Conservation (phyloP, 495 filamentous ascomycete genomes). For the Echria macrotheca region DNA sequence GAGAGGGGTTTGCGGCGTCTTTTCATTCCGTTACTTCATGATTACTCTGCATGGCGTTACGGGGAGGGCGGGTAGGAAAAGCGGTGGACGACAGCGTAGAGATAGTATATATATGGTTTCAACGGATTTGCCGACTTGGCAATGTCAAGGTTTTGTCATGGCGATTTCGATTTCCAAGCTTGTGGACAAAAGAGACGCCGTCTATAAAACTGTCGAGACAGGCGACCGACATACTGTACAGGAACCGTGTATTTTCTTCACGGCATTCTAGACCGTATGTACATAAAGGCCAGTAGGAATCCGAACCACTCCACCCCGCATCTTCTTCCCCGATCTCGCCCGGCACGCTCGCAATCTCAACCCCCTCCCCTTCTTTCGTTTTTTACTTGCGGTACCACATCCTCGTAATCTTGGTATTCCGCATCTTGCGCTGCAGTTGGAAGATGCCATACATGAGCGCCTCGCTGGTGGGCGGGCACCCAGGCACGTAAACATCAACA, state of each 20-base stretch:
- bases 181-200: too few relatives aligned
- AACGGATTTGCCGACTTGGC: too few relatives aligned
- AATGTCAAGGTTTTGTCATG: too few relatives aligned
- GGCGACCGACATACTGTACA: conserved; percentile 11
- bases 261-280: conserved; percentile 9
- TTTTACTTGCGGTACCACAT: conserved; percentile 50
- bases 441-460: conserved; percentile 86
- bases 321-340: neutral
- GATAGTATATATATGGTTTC: too few relatives aligned
- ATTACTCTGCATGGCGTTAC: neutral
- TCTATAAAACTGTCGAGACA: too few relatives aligned
- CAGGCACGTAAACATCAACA: conserved; percentile 89
- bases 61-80: neutral
- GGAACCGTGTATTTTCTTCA: conserved; percentile 5
- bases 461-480: conserved; percentile 85
- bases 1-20: neutral
- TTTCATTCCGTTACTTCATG: neutral
- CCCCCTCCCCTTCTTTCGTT: neutral
- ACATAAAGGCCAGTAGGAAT: conserved; percentile 6
- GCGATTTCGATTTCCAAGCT: too few relatives aligned
- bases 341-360: neutral
- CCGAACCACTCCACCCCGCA: neutral
- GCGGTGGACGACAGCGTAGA: too few relatives aligned
- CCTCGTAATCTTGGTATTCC: conserved; percentile 65
- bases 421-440: conserved; percentile 82